Evolutionary conservation across 2,329 filamentous ascomycete genomes (phyloP), one percentile per base, ranked within the genome.

Genomic region (Beauveria sp.): DNA sequence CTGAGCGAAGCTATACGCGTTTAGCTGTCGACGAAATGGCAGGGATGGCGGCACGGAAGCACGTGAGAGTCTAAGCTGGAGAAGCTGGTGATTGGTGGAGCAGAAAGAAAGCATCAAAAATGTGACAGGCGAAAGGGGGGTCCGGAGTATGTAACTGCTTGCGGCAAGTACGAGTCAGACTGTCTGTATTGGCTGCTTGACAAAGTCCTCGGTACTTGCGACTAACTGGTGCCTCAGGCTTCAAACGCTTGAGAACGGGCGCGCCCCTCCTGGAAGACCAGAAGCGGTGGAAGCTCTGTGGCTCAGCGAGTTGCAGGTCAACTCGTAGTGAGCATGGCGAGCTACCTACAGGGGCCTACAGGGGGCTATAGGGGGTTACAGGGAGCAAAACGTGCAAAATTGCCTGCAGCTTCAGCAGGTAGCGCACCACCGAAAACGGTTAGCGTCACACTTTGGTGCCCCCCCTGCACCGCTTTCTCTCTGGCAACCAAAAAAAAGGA

Each of bases 401-500:
- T 9, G 22, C 34, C 34, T 42, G 20, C 6, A 43, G 38, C 53
- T 45, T 43, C 40, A 31, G 53, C 10, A 18, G 52, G 24, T 45
- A 40, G 52, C 40, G 40, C 8, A 6, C 9, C 18, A 3, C 51
- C 59, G 24, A 54, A 54, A 28, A 16, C 40, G 40, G 60, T 31
- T 62, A 62, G 60, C 53, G 53, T 22, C 24, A 5, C 46, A 34
- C 26, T 52, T 16, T 28, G 40, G 58, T 16, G 16, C n/a, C 50
- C 16, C 38, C 50, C 54, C 42, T 54, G 58, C 49, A 46, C 57
- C 40, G 50, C 60, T 57, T 43, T 58, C 61, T 52, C 60, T 51
- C 53, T 62, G 60, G 60, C 60, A 62, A 62, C 60, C 43, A 45
- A 54, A 38, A 43, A 43, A 54, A 42, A 57, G 45, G 60, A 62